A percentile compares a stretch with the other conserved stretches of the same genome.
Evolutionary conservation across 768 basidiomycete species (phyloP).

Genomic region (Boletus sp.): DNA sequence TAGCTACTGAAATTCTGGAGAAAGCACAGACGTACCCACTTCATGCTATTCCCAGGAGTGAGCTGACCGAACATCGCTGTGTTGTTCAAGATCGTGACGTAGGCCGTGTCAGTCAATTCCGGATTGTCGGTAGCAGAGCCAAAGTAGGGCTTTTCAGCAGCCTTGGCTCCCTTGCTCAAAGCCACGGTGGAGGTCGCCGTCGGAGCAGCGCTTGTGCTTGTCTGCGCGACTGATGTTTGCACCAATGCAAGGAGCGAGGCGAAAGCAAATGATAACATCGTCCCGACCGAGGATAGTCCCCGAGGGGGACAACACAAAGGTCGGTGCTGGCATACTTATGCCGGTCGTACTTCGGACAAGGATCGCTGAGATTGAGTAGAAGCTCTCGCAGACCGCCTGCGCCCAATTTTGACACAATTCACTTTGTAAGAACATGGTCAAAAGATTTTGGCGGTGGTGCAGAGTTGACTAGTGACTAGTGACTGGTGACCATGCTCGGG

Average conservation of each 20-base stretch:
- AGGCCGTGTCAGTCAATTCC: slow-evolving; percentile 37
- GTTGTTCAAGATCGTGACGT: slow-evolving; percentile 4
- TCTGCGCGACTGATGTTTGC: neutral
- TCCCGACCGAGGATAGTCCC: neutral
- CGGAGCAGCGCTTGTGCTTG: neutral
- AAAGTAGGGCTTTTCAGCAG: slow-evolving; percentile 44
- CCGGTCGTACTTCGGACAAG: neutral
- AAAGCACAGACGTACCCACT: slow-evolving; percentile 14
- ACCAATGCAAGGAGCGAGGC: slow-evolving; percentile 4
- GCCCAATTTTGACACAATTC: neutral
- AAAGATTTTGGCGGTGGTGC: neutral
- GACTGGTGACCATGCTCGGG: neutral
- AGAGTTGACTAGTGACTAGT: too few species aligned
- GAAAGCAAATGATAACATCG: slow-evolving; percentile 2
- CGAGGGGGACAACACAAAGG: neutral
- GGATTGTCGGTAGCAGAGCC: slow-evolving; percentile 47
- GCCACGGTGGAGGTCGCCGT: neutral
- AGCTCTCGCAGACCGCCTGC: neutral
- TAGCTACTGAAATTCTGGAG: neutral
- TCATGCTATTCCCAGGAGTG: slow-evolving; percentile 20
- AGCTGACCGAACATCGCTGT: slow-evolving; percentile 17
- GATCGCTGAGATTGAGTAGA: neutral
- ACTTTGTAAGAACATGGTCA: neutral
- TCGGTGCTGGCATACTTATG: neutral
- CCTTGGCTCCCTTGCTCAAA: slow-evolving; percentile 37